Base-by-base conservation (phyloP, 768 basidiomycete species). In the Russula virescens region DNA sequence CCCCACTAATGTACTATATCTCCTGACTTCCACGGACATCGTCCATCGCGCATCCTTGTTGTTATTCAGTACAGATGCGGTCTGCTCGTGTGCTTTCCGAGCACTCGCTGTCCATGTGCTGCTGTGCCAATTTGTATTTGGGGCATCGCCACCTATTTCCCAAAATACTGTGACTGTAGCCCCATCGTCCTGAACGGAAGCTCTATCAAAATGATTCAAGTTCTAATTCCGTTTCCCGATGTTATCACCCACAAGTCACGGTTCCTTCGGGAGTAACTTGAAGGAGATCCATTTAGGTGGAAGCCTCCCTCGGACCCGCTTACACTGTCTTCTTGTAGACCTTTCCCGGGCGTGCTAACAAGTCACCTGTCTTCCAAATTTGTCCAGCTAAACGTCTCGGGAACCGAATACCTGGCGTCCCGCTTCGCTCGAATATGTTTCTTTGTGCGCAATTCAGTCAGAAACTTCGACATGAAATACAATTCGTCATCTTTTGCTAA, bases 281-380 rank as follows among this genome's bases (percentile, higher is more conserved):
- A 34, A 42, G 18, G 42, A 26, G 42, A 45, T 42, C 58, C 35
- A 53, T 46, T 25, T 26, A 21, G 61, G 25, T 51, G 13, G 25
- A 43, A 35, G 21, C 48, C 56, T 46, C 52, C 56, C 38, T 63
- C 62, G 62, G 57, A 25, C 52, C 62, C 57, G 45, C 43, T 35
- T 19, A 26, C 52, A 23, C 7, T 34, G 46, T 13, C 58, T 59
- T 53, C 26, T 58, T 26, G 26, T 48, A 48, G 46, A n/a, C 10
- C 18, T 25, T 63, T 31, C 43, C 47, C 45, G 25, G 50, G 50
- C 14, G 35, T 21, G 14, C 19, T 46, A 45, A 34, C 21, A 6
- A 43, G 34, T 25, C 19, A 21, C 28, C 8, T 31, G 0, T 25
- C 26, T 52, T 8, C 47, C 46, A 16, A 16, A 48, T 45, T 26